Base-by-base conservation (phyloP, 2,329 filamentous ascomycete genomes). In the Scopulariopsis brevicaulis region DNA sequence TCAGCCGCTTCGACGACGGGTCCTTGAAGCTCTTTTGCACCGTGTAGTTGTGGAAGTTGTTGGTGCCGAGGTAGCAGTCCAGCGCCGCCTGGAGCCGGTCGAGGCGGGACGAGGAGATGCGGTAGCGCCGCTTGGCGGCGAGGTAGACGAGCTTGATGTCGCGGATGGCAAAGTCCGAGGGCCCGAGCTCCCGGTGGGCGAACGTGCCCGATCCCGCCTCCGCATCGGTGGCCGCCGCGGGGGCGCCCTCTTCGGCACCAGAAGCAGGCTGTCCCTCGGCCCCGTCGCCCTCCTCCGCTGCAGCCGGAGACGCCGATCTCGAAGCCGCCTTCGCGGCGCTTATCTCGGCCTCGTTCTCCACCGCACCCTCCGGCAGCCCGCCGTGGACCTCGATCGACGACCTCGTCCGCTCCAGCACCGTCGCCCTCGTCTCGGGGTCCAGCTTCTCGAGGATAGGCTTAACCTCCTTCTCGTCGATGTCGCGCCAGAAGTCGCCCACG, bases 21-120 rank as follows among this genome's bases (percentile, higher is more conserved):
- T 99, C 94, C 43, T 75, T 81, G 73, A 80, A 85, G 0, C 82
- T 77, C 74, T 97, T 99, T 64, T 94, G 87, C 59, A 99, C 84
- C 2, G 94, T 99, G 77, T 95, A 99, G 78, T 99, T 99, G 81
- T 96, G 92, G 77, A 87, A 99, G 75, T 96, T 96, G 66, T 80
- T 81, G 4, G 92, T 96, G 62, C 94, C 94, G 11, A 87, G 73
- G 72, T 94, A 99, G 63, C 80, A 77, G 65, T 83, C 73, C 11
- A 99, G 80, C 0, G 85, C 85, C 37, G 83, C 79, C 69, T 96
- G 90, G 1, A 99, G 82, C 60, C 87, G 85, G 32, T 81, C 74
- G 54, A 94, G 78, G 10, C 94, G 90, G 22, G 76, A 74, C 0
- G 82, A 74, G 0, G 87, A 85, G 58, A 96, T 86, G 55, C 93